Percentiles rank a stretch among this genome's conserved stretches.
Evolutionary conservation across 148 eudicot genomes (phyloP).

Genomic region (Spergularia bocconei): DNA sequence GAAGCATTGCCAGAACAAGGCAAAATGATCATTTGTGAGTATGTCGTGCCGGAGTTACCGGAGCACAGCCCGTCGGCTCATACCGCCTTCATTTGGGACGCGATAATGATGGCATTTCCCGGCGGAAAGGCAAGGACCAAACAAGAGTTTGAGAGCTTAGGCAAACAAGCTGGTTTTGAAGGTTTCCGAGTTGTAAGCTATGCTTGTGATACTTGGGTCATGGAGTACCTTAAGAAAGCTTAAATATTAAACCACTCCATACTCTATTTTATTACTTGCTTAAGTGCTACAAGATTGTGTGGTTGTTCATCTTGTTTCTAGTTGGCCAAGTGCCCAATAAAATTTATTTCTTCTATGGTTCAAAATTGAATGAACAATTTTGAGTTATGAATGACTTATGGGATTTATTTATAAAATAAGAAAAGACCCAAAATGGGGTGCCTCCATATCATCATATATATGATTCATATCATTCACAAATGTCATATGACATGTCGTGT

Average conservation of each 20-base stretch:
- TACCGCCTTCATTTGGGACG: conserved; percentile 22
- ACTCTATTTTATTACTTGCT: neutral
- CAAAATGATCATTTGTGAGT: conserved; percentile 35
- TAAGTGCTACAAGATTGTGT: too few species aligned
- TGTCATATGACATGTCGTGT: too few species aligned
- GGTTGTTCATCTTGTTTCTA: too few species aligned
- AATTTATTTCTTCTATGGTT: too few species aligned
- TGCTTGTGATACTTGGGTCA: conserved; percentile 31
- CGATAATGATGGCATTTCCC: conserved; percentile 28
- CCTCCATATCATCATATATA: too few species aligned
- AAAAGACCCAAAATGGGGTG: too few species aligned
- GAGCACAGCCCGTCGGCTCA: conserved; percentile 23
- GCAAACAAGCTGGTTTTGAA: conserved; percentile 37
- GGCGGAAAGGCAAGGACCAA: conserved; percentile 45
- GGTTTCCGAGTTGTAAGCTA: conserved; percentile 16
- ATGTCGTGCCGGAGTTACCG: conserved; percentile 28
- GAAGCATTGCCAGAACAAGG: conserved; percentile 34
- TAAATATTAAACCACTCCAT: too few species aligned
- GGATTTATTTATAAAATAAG: too few species aligned
- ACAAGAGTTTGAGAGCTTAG: conserved; percentile 30
- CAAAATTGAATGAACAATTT: too few species aligned
- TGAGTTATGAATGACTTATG: too few species aligned
- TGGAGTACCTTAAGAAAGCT: conserved; percentile 26
- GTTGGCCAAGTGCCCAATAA: too few species aligned
- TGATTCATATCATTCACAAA: too few species aligned